Percentiles rank a stretch among this genome's conserved stretches.
phyloP scores from a whole-genome alignment of 805 yeast genomes.

The Metschnikowia gruessii region DNA sequence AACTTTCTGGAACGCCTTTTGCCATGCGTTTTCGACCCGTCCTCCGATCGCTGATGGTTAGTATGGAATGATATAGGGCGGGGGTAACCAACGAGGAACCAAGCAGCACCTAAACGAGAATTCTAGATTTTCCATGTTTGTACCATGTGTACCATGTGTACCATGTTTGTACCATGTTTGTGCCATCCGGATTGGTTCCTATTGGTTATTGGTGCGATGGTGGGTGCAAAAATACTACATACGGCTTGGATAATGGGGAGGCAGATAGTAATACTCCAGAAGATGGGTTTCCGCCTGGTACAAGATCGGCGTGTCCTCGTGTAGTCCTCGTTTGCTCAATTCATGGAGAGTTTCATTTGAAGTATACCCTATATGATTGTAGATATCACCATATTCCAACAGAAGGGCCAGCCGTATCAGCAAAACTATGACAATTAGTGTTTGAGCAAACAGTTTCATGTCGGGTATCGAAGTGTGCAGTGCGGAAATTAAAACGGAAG shows the following conservation, averaged over 20 bases:
- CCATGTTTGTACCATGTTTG: too few species aligned
- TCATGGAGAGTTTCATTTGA: constrained; percentile 14
- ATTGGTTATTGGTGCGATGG: too few species aligned
- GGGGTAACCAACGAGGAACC: too few species aligned
- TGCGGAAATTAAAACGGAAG: neutral
- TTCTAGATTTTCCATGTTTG: too few species aligned
- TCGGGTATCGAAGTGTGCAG: neutral
- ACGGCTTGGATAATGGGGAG: constrained; percentile 39
- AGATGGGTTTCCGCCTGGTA: constrained; percentile 28
- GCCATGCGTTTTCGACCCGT: constrained; percentile 52
- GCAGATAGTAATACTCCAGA: constrained; percentile 27
- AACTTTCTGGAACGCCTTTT: constrained; percentile 54
- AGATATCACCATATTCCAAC: constrained; percentile 16
- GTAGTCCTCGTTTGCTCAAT: constrained; percentile 23
- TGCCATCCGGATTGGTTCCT: too few species aligned
- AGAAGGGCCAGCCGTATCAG: constrained; percentile 7
- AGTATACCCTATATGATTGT: constrained; percentile 9
- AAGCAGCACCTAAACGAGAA: too few species aligned
- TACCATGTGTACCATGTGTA: too few species aligned
- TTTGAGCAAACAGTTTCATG: neutral
- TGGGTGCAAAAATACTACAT: constrained; percentile 17
- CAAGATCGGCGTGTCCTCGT: constrained; percentile 33
- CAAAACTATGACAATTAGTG: constrained; percentile 1
- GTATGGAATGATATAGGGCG: too few species aligned
- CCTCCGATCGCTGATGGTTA: constrained; percentile 39